Base-by-base conservation (phyloP, 2,329 filamentous ascomycete species). In the Penicillium nordicum region DNA sequence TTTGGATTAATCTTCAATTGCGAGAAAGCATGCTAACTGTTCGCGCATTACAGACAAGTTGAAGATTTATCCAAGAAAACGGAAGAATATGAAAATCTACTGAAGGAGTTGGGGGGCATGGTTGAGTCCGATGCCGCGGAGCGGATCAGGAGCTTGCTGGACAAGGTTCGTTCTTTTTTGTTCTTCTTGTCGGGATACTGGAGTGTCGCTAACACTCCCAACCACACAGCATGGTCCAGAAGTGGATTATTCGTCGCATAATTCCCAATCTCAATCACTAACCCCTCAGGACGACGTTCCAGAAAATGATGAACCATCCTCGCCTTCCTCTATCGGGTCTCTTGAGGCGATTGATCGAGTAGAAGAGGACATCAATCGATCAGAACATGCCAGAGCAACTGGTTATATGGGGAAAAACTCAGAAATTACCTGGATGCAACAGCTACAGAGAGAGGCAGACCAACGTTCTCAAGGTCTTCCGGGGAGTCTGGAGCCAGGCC, bases 371-470 rank as follows among this genome's bases (percentile, higher is more conserved):
- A 63, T 77, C 46, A 75, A 76, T 21, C 69, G 73, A 43, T 70
- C 61, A 51, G 69, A 72, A 58, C 59, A 67, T 40, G 67, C 72
- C 2, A 63, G 73, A 51, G 70, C 72, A 8, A 78, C 74, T 1
- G 74, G 76, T 1, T 79, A 74, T 57, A 74, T 77, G 67, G 77
- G 77, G 4, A 78, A 78, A 57, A 77, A 76, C 40, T 79, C 76
- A 0, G 76, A 78, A 52, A 63, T 78, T 14, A 78, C 72, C 14
- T 79, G 77, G 77, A 71, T 78, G 63, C 76, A 78, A 57, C 69
- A 74, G 37, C 57, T 78, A 25, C 71, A 70, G 8, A 63, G 67
- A 65, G 71, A 78, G 66, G 68, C 73, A 55, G 68, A 71, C 37
- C 64, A 76, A 61, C 64, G 72, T 44, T 57, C 62, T 10, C 67